Conservation (phyloP, 257 asterid genomes). For the Jacaranda copaia region DNA sequence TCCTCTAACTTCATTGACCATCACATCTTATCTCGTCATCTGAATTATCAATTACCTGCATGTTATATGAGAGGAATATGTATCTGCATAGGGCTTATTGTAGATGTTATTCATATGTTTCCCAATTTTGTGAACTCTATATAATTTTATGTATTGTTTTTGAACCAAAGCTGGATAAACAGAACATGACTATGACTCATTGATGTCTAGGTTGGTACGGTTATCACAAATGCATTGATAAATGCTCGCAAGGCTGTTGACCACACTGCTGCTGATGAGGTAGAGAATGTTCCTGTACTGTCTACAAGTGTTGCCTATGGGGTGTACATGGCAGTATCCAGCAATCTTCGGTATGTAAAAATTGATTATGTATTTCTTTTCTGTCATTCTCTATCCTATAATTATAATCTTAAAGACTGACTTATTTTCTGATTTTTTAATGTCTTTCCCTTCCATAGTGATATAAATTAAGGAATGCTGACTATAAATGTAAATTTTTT, state of each 20-base stretch:
- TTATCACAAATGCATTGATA: constrained; percentile 71
- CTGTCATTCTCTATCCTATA: not conserved
- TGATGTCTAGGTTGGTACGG: constrained; percentile 72
- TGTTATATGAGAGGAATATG: not conserved
- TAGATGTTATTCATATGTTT: not conserved
- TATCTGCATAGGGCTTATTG: not conserved
- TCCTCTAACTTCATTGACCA: not conserved
- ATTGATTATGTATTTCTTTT: not conserved
- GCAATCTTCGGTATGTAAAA: constrained; percentile 78
- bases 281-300: constrained; percentile 78
- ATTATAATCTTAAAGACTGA: not conserved
- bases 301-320: constrained; percentile 86
- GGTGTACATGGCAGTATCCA: constrained; percentile 86
- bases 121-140: constrained; percentile 4
- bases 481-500: not conserved
- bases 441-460: not conserved
- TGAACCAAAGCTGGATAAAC: not conserved
- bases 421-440: not conserved
- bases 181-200: constrained; percentile 28
- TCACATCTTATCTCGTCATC: not conserved
- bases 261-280: constrained; percentile 59
- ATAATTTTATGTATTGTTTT: not conserved
- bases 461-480: not conserved
- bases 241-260: constrained; percentile 83
- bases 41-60: not conserved